A percentile compares a stretch with the other conserved stretches of the same genome.
Evolutionary conservation across 345 rosid species (phyloP).

Genomic region (Microcos paniculata): DNA sequence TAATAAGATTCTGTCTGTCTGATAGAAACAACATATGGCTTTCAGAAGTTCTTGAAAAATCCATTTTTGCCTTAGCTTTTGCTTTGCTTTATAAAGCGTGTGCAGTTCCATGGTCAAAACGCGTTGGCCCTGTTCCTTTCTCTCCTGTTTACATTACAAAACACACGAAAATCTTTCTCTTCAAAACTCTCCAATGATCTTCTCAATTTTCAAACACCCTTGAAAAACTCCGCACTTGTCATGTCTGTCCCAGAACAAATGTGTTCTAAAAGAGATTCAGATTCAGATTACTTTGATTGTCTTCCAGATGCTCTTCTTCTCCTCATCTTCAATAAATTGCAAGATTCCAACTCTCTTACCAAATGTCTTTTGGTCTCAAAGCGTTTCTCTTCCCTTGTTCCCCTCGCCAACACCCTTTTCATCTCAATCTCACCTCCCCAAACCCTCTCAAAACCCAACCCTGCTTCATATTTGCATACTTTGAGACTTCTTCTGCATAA

Average conservation of each 20-base stretch:
- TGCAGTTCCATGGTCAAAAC: slow-evolving; percentile 2
- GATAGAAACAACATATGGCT: not conserved
- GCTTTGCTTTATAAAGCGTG: not conserved
- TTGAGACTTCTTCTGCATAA: slow-evolving; percentile 10
- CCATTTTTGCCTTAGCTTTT: not conserved
- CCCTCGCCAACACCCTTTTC: slow-evolving; percentile 14
- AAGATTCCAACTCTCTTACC: slow-evolving; percentile 17
- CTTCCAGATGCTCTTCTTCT: slow-evolving; percentile 27
- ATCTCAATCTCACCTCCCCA: slow-evolving; percentile 17
- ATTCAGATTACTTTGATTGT: slow-evolving; percentile 19
- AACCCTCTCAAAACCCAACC: not conserved
- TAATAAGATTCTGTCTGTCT: not conserved
- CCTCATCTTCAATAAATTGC: slow-evolving; percentile 25
- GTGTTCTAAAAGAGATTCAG: not conserved
- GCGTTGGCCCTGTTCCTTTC: not conserved
- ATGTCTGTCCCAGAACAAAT: not conserved
- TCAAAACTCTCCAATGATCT: too few relatives aligned
- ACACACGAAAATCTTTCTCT: not conserved
- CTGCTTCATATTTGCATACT: not conserved
- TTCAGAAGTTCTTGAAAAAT: not conserved
- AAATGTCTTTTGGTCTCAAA: slow-evolving; percentile 22
- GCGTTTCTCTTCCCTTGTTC: slow-evolving; percentile 24
- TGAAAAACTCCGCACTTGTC: not conserved
- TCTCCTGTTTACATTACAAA: not conserved
- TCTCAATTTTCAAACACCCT: not conserved